Evolutionary conservation across 345 rosid species (phyloP), one percentile per base, ranked within the genome.

Genomic region (Hypericum perforatum): DNA sequence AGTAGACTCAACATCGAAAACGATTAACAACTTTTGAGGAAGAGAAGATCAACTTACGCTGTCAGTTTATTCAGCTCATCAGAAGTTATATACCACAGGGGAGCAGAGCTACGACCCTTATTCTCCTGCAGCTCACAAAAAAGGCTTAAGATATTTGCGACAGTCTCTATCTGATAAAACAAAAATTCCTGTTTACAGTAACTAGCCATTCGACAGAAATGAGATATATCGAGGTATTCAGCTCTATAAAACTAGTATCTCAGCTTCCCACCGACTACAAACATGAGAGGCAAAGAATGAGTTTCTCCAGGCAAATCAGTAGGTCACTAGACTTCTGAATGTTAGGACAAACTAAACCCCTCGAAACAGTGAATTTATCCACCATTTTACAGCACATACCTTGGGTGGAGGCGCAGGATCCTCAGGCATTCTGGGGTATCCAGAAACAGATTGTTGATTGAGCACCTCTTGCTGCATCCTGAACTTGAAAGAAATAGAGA

Each of bases 81-180:
- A 15, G 78, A 63, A 64, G 81, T 85, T 50, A 91, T 71, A 62
- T 75, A 69, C 90, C 96, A 87, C 54, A 82, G 41, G 0, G 85
- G 96, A 48, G 95, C 75, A 59, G 90, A 39, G 15, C 67, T 77
- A 11, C 88, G 90, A 45, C 86, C 78, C 56, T 83, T 91, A 74
- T 83, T 87, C 81, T 83, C 96, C 96, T 91, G 72, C 11, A 69
- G 63, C 41, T 37, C 45, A 60, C 54, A 60, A 38, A 57, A 11
- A 22, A 22, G 4, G 32, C 1, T 22, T 22, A 22, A 22, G 32
- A 1, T 22, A 22, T 4, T 22, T 22, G 32, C 32, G 32, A 22
- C 32, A 22, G 32, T 22, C 32, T 22, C 32, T 22, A 22, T 22
- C 32, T 22, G 32, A 22, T 22, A 22, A 22, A 22, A 22, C 32